Evolutionary conservation across 805 yeast species (phyloP).

Genomic region (Candida khao-thaluensis): DNA sequence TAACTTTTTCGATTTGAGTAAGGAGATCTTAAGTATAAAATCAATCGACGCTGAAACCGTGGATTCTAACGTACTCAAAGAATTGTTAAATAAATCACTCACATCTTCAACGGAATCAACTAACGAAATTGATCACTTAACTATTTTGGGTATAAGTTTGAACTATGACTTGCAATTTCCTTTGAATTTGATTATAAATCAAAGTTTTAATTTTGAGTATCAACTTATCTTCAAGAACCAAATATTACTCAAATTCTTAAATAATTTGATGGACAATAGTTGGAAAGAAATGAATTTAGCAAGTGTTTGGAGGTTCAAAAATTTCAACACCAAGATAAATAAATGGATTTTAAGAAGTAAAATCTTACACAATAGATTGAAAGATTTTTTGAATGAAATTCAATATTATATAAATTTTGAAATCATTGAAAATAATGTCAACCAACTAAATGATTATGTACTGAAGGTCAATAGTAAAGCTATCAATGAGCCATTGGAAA

Average conservation of each 20-base stretch:
- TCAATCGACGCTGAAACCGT: conserved; percentile 53
- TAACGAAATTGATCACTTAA: conserved; percentile 33
- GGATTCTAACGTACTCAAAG: conserved; percentile 33
- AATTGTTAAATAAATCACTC: conserved; percentile 44
- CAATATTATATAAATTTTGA: conserved; percentile 55
- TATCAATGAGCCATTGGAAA: conserved; percentile 2
- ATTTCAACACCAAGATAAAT: conserved; percentile 42
- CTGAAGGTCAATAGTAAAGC: conserved; percentile 9
- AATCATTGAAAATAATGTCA: conserved; percentile 58
- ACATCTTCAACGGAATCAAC: conserved; percentile 16
- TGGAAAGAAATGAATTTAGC: conserved; percentile 72
- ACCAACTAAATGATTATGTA: conserved; percentile 32
- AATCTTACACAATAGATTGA: conserved; percentile 56
- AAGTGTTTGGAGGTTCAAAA: conserved; percentile 60
- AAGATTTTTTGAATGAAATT: conserved; percentile 54
- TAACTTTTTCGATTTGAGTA: conserved; percentile 44
- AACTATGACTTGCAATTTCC: conserved; percentile 82
- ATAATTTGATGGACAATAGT: conserved; percentile 56
- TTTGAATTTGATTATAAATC: conserved; percentile 67
- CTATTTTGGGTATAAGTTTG: conserved; percentile 53
- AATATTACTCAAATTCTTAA: conserved; percentile 60
- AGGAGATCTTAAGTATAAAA: conserved; percentile 51
- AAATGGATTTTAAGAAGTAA: conserved; percentile 57
- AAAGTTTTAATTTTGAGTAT: conserved; percentile 70
- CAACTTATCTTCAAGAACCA: conserved; percentile 77